phyloP scores from a whole-genome alignment of 23 red algal species.

The Gracilaria domingensis region DNA sequence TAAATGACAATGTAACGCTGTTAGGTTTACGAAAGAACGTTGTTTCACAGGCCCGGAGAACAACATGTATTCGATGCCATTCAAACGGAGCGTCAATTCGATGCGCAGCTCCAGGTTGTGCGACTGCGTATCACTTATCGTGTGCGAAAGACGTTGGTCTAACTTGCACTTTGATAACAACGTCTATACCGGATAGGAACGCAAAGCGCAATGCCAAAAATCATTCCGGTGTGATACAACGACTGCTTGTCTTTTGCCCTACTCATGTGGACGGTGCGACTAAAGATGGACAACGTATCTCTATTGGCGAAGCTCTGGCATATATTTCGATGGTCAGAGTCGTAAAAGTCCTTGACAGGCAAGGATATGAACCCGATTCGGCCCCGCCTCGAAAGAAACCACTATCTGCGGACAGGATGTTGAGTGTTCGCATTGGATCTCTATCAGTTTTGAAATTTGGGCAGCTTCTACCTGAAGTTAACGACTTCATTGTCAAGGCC shows the following conservation, averaged over 20 bases:
- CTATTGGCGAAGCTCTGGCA: neutral
- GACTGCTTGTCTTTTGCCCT: conserved; percentile 48
- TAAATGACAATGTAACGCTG: conserved; percentile 28
- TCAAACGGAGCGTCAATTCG: conserved; percentile 22
- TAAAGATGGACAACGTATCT: neutral
- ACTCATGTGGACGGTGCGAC: neutral
- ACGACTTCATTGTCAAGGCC: conserved; percentile 49
- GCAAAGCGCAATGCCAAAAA: neutral
- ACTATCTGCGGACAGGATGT: conserved; percentile 23
- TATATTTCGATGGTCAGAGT: neutral
- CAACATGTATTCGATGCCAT: conserved; percentile 21
- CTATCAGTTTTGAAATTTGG: conserved; percentile 54
- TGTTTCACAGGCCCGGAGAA: conserved; percentile 35
- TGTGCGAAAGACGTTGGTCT: conserved; percentile 36
- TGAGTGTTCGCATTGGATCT: conserved; percentile 50
- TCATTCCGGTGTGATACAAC: conserved; percentile 7
- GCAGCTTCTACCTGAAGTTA: conserved; percentile 46
- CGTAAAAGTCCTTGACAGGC: conserved; percentile 39
- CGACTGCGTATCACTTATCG: conserved; percentile 24
- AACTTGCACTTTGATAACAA: conserved; percentile 14
- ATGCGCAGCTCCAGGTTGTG: conserved; percentile 24
- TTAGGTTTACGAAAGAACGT: conserved; percentile 41
- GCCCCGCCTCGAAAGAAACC: conserved; percentile 24
- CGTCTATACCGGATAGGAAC: neutral
- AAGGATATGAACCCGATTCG: conserved; percentile 24